A percentile compares a stretch with the other conserved stretches of the same genome.
phyloP scores from a whole-genome alignment of 1,284 basidiomycete species.

The Cutaneotrichosporon mucoides region DNA sequence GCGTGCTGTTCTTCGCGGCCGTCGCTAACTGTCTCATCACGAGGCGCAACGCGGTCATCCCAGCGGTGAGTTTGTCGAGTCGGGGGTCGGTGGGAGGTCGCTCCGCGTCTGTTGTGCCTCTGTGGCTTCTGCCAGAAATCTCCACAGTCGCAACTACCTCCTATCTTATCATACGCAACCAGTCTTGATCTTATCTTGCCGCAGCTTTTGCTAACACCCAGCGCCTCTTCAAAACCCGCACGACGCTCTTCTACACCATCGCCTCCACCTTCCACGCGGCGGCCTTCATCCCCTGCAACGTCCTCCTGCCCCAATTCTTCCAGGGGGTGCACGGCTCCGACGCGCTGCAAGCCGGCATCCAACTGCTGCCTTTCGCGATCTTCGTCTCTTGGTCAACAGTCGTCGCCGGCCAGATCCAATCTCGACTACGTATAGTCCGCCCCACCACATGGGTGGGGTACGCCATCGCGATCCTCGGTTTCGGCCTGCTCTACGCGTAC shows the following conservation, averaged over 20 bases:
- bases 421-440: conserved; percentile 32
- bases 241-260: conserved; percentile 40
- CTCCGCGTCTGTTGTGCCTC: too few species aligned
- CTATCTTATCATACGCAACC: too few species aligned
- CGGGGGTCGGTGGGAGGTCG: too few species aligned
- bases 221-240: conserved; percentile 40
- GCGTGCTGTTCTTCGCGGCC: conserved; percentile 57
- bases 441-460: conserved; percentile 43
- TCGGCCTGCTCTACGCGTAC: conserved; percentile 27
- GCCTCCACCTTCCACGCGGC: conserved; percentile 31
- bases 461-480: conserved; percentile 27
- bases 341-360: conserved; percentile 25
- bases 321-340: conserved; percentile 36
- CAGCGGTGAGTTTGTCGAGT: conserved; percentile 35
- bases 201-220: conserved; percentile 5
- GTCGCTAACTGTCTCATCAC: conserved; percentile 66
- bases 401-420: conserved; percentile 36
- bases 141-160: too few species aligned
- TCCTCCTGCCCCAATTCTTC: conserved; percentile 43
- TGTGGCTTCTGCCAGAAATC: too few species aligned
- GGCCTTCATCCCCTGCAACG: conserved; percentile 33
- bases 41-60: conserved; percentile 69
- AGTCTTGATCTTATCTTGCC: too few species aligned
- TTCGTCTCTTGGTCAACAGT: conserved; percentile 17
- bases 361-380: conserved; percentile 31